Evolutionary conservation across 2,329 filamentous ascomycete genomes (phyloP).

Genomic region (Blumeria graminis): DNA sequence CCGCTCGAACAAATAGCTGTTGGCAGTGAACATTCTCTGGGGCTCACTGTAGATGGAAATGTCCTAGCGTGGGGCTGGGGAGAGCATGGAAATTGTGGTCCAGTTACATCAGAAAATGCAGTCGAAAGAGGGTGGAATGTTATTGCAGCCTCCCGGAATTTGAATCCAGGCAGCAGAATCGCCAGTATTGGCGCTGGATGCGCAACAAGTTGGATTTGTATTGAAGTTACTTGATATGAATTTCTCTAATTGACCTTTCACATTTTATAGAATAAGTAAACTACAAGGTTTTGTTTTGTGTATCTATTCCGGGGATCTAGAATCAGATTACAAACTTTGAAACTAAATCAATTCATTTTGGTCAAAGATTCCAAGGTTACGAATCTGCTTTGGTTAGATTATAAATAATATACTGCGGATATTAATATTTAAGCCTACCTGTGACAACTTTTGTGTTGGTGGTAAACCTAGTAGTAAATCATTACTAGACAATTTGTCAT

Average conservation of each 20-base stretch:
- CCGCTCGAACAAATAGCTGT: constrained; percentile 39
- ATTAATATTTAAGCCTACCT: constrained; percentile 23
- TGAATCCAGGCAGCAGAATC: constrained; percentile 27
- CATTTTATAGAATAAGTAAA: neutral
- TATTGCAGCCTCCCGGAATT: constrained; percentile 32
- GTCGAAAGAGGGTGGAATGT: constrained; percentile 46
- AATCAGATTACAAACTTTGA: neutral
- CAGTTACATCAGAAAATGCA: constrained; percentile 34
- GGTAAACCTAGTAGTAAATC: constrained; percentile 17
- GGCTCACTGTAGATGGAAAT: constrained; percentile 35
- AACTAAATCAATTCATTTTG: neutral
- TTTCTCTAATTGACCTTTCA: neutral
- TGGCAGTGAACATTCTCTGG: constrained; percentile 79
- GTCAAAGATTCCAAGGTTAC: constrained; percentile 12
- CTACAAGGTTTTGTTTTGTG: too few relatives aligned
- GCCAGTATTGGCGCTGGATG: constrained; percentile 56
- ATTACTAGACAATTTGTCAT: neutral
- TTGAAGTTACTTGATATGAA: constrained; percentile 11
- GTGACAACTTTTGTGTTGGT: constrained; percentile 50
- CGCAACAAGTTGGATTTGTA: constrained; percentile 62
- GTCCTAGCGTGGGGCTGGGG: constrained; percentile 89
- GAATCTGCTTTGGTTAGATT: constrained; percentile 12
- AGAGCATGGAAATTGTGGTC: constrained; percentile 89
- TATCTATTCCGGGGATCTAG: too few relatives aligned
- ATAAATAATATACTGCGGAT: constrained; percentile 3